A percentile compares a stretch with the other conserved stretches of the same genome.
Conservation (phyloP, 148 eudicot species). For the Chenopodium quinoa region DNA sequence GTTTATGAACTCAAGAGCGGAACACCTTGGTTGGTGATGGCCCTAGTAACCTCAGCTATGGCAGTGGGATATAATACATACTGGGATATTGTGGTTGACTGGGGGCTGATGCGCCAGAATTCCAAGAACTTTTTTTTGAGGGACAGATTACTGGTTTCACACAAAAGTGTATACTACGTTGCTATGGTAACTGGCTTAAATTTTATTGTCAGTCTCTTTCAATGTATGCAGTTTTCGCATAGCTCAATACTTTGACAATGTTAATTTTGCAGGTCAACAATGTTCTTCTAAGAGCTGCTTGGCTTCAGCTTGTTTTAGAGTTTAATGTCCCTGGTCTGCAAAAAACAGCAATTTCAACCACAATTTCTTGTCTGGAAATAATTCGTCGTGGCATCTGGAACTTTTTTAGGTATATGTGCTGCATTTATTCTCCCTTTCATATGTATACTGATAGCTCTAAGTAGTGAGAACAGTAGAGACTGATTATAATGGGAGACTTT, state of each 20-base stretch:
- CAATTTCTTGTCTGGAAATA: constrained; percentile 69
- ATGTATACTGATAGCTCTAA: background rate
- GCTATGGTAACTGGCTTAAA: constrained; percentile 57
- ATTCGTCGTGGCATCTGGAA: constrained; percentile 89
- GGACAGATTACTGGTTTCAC: constrained; percentile 57
- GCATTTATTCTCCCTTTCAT: background rate
- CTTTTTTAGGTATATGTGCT: constrained; percentile 67
- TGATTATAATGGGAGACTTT: background rate
- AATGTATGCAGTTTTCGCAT: background rate
- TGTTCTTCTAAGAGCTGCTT: constrained; percentile 67
- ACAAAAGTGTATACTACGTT: constrained; percentile 59
- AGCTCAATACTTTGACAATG: constrained; percentile 1
- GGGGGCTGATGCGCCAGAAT: constrained; percentile 70
- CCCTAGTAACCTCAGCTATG: constrained; percentile 52
- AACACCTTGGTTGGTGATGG: constrained; percentile 49
- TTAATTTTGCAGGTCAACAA: constrained; percentile 44
- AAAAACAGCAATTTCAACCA: constrained; percentile 45
- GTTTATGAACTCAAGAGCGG: constrained; percentile 49
- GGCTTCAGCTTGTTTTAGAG: constrained; percentile 71
- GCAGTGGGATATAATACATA: constrained; percentile 60
- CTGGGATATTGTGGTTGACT: constrained; percentile 78
- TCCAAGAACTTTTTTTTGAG: constrained; percentile 63
- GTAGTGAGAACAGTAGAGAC: background rate
- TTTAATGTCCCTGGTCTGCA: constrained; percentile 44
- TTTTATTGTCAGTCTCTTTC: background rate